These are phyloP conservation scores for Eimeria necatrix DNA, from an alignment of 169 alveolate species.

Conservation along the genomic window DNA sequence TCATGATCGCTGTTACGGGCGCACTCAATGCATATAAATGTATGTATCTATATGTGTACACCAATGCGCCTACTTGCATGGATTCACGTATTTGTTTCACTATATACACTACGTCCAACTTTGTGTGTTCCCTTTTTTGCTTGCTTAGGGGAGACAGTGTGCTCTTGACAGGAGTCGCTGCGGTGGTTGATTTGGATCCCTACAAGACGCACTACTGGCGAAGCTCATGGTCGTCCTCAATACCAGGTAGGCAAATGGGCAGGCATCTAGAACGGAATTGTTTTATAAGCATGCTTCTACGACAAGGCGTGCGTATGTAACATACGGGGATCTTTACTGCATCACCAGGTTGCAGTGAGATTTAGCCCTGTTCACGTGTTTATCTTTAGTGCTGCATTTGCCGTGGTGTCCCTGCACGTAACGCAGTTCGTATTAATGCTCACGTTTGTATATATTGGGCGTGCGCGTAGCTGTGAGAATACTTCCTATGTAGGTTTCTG, in stretches of 20 bases:
- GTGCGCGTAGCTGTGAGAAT: background rate
- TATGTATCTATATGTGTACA: background rate
- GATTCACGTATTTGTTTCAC: background rate
- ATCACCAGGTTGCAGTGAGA: too few relatives aligned
- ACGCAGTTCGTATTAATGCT: too few relatives aligned
- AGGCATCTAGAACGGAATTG: background rate
- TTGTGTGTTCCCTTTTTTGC: background rate
- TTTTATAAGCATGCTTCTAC: background rate
- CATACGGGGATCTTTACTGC: background rate
- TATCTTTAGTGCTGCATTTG: too few relatives aligned
- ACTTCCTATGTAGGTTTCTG: background rate
- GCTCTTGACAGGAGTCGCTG: slow-evolving; percentile 42
- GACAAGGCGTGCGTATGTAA: background rate
- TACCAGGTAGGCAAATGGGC: background rate
- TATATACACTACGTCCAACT: too few relatives aligned
- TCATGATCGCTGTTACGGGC: too few relatives aligned
- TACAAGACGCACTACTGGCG: slow-evolving; percentile 55
- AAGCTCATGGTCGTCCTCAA: background rate
- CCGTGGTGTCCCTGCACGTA: too few relatives aligned
- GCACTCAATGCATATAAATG: too few relatives aligned
- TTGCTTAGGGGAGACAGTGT: slow-evolving; percentile 41
- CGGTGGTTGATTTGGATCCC: slow-evolving; percentile 2
- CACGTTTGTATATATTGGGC: too few relatives aligned
- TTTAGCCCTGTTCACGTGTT: too few relatives aligned
- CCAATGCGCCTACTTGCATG: background rate